Evolutionary conservation across 2,329 filamentous ascomycete genomes (phyloP), one percentile per base, ranked within the genome.

Genomic region (Mycocentrospora acerina): DNA sequence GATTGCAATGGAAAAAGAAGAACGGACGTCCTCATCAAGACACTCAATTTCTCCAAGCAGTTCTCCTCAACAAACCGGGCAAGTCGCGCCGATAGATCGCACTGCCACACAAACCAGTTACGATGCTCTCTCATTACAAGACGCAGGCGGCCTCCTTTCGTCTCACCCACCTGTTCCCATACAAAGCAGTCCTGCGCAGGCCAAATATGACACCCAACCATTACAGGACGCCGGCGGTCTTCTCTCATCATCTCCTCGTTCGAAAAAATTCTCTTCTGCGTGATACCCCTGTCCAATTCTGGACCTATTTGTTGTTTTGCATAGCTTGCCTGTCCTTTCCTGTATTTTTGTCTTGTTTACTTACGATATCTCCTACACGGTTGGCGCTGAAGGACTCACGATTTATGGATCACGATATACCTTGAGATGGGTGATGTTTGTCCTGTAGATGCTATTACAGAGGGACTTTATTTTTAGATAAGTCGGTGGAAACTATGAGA

Each of bases 141-240:
- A 66, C 29, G 45, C 54, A 13, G 61, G 59, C 14, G 60, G 56
- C 16, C 55, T 64, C 9, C 52, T 61, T 22, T 53, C 52, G 19
- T 35, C 29, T 29, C 44, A 32, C 25, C 36, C 38, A 1, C 26
- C 44, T 9, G 34, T 43, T 10, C 39, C 53, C n/a, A 43, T 47
- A 15, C 40, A 34, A 19, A 58, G 58, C 29, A 62, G 29, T 28
- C 22, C 48, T 16, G 60, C 59, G 12, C 44, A 57, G 18, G 51
- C 42, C 27, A 56, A 49, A 40, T 45, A 53, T 24, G 46, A 58
- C 14, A 39, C 53, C 10, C 58, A 60, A 9, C 57, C 55, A 3
- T 35, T 66, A 36, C 57, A 62, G 42, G 62, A 67, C 29, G 53
- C 59, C 5, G 62, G 61, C 26, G 61, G 59, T 29, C 53, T 67